Conservation (phyloP, 2,329 filamentous ascomycete genomes). For the Ascochyta viciae-villosae region DNA sequence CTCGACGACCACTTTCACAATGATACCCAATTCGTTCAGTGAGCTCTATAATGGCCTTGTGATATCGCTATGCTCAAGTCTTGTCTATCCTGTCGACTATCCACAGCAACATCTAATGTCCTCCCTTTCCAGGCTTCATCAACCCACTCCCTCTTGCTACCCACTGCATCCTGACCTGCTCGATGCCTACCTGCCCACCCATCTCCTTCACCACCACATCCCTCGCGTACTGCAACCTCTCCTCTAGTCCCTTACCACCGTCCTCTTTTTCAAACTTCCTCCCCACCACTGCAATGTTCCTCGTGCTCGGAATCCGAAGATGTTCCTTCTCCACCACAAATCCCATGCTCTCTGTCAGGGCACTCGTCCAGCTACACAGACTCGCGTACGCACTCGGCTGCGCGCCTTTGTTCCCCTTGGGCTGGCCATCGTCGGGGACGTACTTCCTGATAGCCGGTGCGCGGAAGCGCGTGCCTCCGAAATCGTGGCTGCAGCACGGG, state of each 20-base stretch:
- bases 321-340: constrained; percentile 83
- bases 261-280: constrained; percentile 53
- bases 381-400: constrained; percentile 78
- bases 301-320: constrained; percentile 88
- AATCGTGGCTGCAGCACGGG: constrained; percentile 90
- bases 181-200: constrained; percentile 48
- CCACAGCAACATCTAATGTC: constrained; percentile 39
- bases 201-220: constrained; percentile 66
- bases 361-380: constrained; percentile 78
- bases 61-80: not conserved
- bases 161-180: constrained; percentile 58
- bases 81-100: not conserved
- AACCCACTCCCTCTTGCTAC: constrained; percentile 59
- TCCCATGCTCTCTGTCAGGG: constrained; percentile 73
- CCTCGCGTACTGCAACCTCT: constrained; percentile 66
- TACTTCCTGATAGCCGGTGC: constrained; percentile 53
- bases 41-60: constrained; percentile 8
- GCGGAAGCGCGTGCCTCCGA: constrained; percentile 77
- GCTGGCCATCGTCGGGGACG: constrained; percentile 25
- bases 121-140: constrained; percentile 53
- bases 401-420: constrained; percentile 34
- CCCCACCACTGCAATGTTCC: constrained; percentile 84
- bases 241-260: constrained; percentile 60
- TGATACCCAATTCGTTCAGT: constrained; percentile 48
- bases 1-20: constrained; percentile 41